phyloP scores from a whole-genome alignment of 2,329 filamentous ascomycete genomes.

The Scolecobasidium constrictum region DNA sequence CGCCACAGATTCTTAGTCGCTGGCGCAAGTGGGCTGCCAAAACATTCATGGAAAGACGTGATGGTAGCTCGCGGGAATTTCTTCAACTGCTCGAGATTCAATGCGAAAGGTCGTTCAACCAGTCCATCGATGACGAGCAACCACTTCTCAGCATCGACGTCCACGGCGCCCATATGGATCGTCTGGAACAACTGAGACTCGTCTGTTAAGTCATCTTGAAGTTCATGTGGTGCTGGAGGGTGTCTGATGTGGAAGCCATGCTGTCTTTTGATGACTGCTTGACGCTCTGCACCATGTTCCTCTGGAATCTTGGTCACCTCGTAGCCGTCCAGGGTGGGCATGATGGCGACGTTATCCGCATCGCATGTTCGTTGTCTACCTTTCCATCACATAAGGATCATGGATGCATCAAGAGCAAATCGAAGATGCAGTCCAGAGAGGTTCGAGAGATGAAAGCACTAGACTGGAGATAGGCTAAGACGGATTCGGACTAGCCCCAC shows the following conservation, averaged over 20 bases:
- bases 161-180: slow-evolving; percentile 24
- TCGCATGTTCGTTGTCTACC: no score
- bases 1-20: slow-evolving; percentile 19
- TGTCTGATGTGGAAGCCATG: neutral
- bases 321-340: neutral
- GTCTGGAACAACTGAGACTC: slow-evolving; percentile 24
- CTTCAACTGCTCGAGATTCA: slow-evolving; percentile 18
- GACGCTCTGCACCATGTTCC: neutral
- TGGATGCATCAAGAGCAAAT: no score
- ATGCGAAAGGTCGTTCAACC: slow-evolving; percentile 18
- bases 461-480: no score
- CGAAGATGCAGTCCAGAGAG: no score
- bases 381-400: no score
- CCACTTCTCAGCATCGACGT: slow-evolving; percentile 19
- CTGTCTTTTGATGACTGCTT: neutral
- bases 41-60: slow-evolving; percentile 26
- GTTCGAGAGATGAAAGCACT: no score
- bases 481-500: no score
- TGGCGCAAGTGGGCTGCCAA: slow-evolving; percentile 22
- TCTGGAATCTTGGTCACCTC: neutral
- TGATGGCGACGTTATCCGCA: no score
- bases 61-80: slow-evolving; percentile 17
- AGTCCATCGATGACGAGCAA: slow-evolving; percentile 21
- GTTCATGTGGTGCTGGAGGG: slow-evolving; percentile 16
- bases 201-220: slow-evolving; percentile 16